Evolutionary conservation across 192 early-diverging fungal genomes (phyloP).

Genomic region (Piromyces finnis): DNA sequence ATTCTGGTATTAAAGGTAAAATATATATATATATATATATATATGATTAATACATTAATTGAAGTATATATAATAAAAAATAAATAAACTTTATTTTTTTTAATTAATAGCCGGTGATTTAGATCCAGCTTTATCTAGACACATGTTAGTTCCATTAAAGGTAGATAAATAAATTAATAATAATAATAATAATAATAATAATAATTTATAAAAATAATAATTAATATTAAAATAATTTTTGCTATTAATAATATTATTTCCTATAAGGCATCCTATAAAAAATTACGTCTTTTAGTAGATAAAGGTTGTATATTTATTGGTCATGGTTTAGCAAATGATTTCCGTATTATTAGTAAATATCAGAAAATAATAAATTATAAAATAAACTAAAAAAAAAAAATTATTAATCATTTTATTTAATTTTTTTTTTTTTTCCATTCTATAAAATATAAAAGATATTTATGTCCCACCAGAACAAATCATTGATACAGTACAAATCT

Average conservation of each 20-base stretch:
- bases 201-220: no score
- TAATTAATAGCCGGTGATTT: conserved; percentile 67
- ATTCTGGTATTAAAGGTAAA: conserved; percentile 73
- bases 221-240: no score
- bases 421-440: no score
- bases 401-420: no score
- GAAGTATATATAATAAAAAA: no score
- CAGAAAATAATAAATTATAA: not conserved
- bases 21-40: not conserved
- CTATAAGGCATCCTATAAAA: conserved; percentile 53
- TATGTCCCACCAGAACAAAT: conserved; percentile 67
- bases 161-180: not conserved
- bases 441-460: conserved; percentile 33
- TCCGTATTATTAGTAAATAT: conserved; percentile 75
- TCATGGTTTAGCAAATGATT: conserved; percentile 88
- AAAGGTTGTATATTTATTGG: conserved; percentile 82
- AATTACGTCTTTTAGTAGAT: conserved; percentile 77
- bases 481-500: conserved; percentile 89
- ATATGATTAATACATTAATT: no score
- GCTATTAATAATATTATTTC: no score
- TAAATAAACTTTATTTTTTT: no score
- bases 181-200: not conserved
- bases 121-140: conserved; percentile 43
- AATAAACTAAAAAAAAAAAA: no score
- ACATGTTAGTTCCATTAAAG: conserved; percentile 76